Evolutionary conservation across 805 yeast genomes (phyloP).

Genomic region (Zygosaccharomyces gambellarensis): DNA sequence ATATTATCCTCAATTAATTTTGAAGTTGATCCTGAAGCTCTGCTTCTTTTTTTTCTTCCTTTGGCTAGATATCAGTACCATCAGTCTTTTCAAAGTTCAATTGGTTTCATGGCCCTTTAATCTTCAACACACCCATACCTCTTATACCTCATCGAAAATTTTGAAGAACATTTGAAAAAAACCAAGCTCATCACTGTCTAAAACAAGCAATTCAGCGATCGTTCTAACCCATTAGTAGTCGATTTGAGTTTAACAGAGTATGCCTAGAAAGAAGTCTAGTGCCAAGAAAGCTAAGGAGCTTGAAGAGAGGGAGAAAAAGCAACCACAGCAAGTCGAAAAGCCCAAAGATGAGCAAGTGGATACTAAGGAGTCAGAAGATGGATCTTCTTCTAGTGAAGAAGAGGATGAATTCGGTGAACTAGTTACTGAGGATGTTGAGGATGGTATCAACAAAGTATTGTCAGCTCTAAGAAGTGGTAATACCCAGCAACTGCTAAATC

Average conservation of each 20-base stretch:
- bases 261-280: constrained; percentile 89
- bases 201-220: neutral
- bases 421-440: constrained; percentile 78
- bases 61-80: neutral
- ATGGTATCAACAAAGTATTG: constrained; percentile 69
- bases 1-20: constrained; percentile 10
- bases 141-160: neutral
- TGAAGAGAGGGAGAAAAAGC: constrained; percentile 17
- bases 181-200: constrained; percentile 2
- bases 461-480: constrained; percentile 67
- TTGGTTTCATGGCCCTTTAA: constrained; percentile 1
- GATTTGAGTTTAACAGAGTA: constrained; percentile 21
- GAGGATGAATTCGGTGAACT: constrained; percentile 92
- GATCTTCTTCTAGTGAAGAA: constrained; percentile 41
- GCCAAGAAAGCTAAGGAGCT: constrained; percentile 62
- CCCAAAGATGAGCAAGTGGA: constrained; percentile 23
- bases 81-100: neutral
- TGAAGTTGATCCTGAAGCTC: neutral
- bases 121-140: constrained; percentile 3
- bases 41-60: no score
- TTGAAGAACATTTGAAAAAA: neutral
- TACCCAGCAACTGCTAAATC: constrained; percentile 52
- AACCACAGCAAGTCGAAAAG: constrained; percentile 28
- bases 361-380: constrained; percentile 42
- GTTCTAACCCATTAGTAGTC: neutral